phyloP scores from a whole-genome alignment of 192 early-diverging fungal species.

The Backusella mclennaniae region DNA sequence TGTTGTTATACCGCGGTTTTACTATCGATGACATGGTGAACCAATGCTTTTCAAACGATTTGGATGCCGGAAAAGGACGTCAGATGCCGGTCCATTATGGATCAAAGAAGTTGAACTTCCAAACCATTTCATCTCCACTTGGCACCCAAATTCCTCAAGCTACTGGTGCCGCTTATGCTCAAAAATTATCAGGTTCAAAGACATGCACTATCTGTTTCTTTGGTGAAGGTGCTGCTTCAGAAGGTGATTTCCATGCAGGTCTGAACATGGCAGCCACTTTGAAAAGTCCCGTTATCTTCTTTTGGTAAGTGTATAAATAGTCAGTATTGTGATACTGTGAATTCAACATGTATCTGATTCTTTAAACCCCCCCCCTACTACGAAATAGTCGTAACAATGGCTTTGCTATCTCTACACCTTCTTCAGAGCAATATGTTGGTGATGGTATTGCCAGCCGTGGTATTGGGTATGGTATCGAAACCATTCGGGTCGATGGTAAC shows the following conservation, averaged over 20 bases:
- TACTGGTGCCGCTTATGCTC: constrained; percentile 89
- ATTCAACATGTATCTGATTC: not conserved
- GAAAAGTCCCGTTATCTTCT: constrained; percentile 88
- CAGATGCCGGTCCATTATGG: constrained; percentile 99
- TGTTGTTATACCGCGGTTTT: constrained; percentile 93
- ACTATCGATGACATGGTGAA: constrained; percentile 93
- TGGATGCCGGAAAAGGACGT: constrained; percentile 89
- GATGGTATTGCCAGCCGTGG: constrained; percentile 96
- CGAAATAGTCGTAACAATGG: constrained; percentile 90
- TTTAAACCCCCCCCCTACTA: not conserved
- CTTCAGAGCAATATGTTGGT: constrained; percentile 93
- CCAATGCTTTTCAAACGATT: constrained; percentile 92
- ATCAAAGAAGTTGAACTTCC: constrained; percentile 79
- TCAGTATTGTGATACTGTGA: not conserved
- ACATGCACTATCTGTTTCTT: constrained; percentile 92
- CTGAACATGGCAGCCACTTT: constrained; percentile 96
- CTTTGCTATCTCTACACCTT: constrained; percentile 96
- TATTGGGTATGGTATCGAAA: constrained; percentile 96
- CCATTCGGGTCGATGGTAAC: constrained; percentile 97
- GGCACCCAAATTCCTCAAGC: constrained; percentile 99
- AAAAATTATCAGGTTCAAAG: constrained; percentile 78
- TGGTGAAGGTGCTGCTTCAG: constrained; percentile 96
- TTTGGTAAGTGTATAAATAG: constrained; percentile 64
- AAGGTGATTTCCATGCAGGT: constrained; percentile 98
- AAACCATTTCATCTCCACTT: constrained; percentile 95